Percentiles rank a stretch among this genome's conserved stretches.
phyloP scores from a whole-genome alignment of 2,329 filamentous ascomycete species.

The Venturia nashicola region DNA sequence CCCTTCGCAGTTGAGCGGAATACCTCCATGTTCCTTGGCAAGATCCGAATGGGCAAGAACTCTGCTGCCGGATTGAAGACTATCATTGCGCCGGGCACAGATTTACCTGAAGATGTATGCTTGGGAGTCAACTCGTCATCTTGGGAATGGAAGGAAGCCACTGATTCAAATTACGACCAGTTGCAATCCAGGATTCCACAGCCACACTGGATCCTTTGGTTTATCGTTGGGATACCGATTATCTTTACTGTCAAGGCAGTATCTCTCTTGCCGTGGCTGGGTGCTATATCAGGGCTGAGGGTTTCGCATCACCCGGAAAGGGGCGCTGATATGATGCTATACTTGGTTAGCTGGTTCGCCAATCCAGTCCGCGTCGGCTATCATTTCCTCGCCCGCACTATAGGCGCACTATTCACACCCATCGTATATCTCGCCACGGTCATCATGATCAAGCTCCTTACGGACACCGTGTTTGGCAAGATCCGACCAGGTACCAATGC shows the following conservation, averaged over 20 bases:
- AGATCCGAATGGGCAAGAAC: slow-evolving; percentile 37
- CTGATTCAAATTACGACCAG: slow-evolving; percentile 36
- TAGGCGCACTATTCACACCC: slow-evolving; percentile 30
- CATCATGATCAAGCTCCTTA: slow-evolving; percentile 26
- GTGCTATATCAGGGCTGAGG: slow-evolving; percentile 32
- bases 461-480: slow-evolving; percentile 30
- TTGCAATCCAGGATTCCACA: slow-evolving; percentile 25
- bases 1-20: slow-evolving; percentile 46
- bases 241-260: slow-evolving; percentile 28
- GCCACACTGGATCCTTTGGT: slow-evolving; percentile 33
- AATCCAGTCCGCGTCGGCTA: slow-evolving; percentile 33
- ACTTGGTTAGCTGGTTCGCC: slow-evolving; percentile 39
- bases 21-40: slow-evolving; percentile 44
- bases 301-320: slow-evolving; percentile 21
- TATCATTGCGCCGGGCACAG: slow-evolving; percentile 38
- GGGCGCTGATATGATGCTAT: slow-evolving; percentile 25
- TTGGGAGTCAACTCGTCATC: slow-evolving; percentile 46
- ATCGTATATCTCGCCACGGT: slow-evolving; percentile 34
- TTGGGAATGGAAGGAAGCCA: slow-evolving; percentile 39
- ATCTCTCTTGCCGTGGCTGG: slow-evolving; percentile 32
- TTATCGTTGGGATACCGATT: slow-evolving; percentile 33
- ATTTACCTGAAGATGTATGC: slow-evolving; percentile 36
- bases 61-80: slow-evolving; percentile 36
- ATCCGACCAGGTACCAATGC: slow-evolving; percentile 22
- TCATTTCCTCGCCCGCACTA: slow-evolving; percentile 37